Conservation (phyloP, 106 monocot species). For the Acorus gramineus region DNA sequence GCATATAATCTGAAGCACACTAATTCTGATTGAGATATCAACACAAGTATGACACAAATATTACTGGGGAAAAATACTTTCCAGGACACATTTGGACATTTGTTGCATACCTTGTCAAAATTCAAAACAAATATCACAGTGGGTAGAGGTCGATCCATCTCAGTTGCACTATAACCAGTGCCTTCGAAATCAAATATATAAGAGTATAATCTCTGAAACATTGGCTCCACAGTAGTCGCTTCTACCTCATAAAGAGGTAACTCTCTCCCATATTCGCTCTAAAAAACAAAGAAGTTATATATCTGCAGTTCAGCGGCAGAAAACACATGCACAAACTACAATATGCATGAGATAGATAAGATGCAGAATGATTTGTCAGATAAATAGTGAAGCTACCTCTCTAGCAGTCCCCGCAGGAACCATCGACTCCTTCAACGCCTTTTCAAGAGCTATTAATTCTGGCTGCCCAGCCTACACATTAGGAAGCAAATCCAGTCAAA, state of each 20-base stretch:
- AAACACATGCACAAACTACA: not conserved
- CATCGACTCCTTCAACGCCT: constrained; percentile 78
- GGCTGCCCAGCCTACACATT: constrained; percentile 61
- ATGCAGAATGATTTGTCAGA: not conserved
- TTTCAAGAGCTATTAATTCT: constrained; percentile 81
- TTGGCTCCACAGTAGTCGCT: constrained; percentile 54
- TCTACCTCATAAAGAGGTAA: constrained; percentile 84
- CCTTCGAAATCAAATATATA: constrained; percentile 59
- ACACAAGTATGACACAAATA: no score
- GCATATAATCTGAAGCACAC: no score
- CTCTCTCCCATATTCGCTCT: constrained; percentile 91
- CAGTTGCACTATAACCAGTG: constrained; percentile 47
- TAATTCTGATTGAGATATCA: no score
- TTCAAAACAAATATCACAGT: constrained; percentile 65
- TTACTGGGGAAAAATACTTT: no score
- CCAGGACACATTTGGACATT: no score
- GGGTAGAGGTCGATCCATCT: constrained; percentile 63
- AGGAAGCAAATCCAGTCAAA: no score
- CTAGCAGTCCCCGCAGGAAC: constrained; percentile 58
- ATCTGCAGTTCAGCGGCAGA: no score
- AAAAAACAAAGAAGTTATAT: constrained; percentile 14
- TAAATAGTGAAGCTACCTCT: constrained; percentile 44
- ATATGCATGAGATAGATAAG: not conserved
- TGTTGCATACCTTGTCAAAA: constrained; percentile 61
- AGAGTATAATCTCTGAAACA: constrained; percentile 52